Base-by-base conservation (phyloP, 177 flowering plant species). In the Telopea speciosissima region DNA sequence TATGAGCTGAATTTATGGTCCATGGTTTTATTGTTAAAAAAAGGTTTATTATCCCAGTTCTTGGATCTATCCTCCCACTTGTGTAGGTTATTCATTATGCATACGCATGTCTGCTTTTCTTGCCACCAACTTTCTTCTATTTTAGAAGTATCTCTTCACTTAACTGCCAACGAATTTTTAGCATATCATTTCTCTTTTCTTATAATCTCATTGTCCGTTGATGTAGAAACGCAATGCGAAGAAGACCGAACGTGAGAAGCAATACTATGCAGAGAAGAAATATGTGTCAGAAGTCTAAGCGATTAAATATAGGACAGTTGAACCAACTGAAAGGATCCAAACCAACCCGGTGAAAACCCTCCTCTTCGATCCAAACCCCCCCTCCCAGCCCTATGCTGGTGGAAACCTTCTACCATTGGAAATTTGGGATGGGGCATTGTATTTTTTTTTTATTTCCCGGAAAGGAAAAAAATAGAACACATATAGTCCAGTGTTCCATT, bases 191-290 rank as follows among this genome's bases (percentile, higher is more conserved):
- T 58, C 22, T n/a, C 1, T n/a, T n/a, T 19, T 58, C 61, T 58
- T 19, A 17, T n/a, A 36, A 36, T 36, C 8, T 36, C 40, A 28
- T 28, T 28, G 3, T 36, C 40, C 6, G 8, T 36, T 36, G 4
- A 75, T 77, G 84, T 83, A 91, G 93, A 88, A 86, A 78, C 88
- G 93, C 45, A 91, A 91, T 77, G 81, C 86, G 8, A 89, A 85
- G 70, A 89, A 91, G 80, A 75, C 75, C 25, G 85, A 61, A 67
- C 86, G 90, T 58, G 93, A 87, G 74, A 87, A 81, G 78, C 85
- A 78, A 75, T 86, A 87, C 74, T 90, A 88, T 71, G 89, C 69
- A 24, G 83, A 80, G 78, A 90, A 85, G 81, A 82, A 74, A 45
- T 87, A 76, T 67, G 81, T 90, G 0, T 77, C 81, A 5, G 90